phyloP scores from a whole-genome alignment of 2,329 filamentous ascomycete genomes.

The Fonsecaea multimorphosa region DNA sequence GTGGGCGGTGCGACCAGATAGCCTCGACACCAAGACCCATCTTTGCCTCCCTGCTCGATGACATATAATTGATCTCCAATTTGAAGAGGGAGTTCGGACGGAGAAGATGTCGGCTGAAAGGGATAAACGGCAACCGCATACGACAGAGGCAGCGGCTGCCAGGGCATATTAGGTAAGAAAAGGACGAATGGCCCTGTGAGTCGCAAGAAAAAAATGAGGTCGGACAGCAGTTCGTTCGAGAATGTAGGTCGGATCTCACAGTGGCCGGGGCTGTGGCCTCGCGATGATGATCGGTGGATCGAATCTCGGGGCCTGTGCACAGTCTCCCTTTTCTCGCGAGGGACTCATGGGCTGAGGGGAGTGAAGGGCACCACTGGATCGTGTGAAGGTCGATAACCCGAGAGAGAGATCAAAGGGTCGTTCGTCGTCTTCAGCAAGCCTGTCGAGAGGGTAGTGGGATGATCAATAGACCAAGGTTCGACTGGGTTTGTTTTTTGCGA shows the following conservation, averaged over 20 bases:
- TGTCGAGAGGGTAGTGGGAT: not conserved
- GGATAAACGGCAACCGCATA: slow-evolving; percentile 97
- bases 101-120: slow-evolving; percentile 77
- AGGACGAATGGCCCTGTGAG: slow-evolving; percentile 7
- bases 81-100: slow-evolving; percentile 92
- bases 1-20: slow-evolving; percentile 95
- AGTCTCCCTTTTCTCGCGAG: slow-evolving; percentile 13
- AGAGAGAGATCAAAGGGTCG: not conserved
- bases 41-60: slow-evolving; percentile 86
- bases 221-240: slow-evolving; percentile 13
- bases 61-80: slow-evolving; percentile 99
- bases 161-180: slow-evolving; percentile 71
- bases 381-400: not conserved
- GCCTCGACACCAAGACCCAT: slow-evolving; percentile 91
- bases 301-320: slow-evolving; percentile 33
- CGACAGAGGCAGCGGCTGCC: slow-evolving; percentile 95
- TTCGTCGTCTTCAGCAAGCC: not conserved
- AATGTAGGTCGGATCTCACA: slow-evolving; percentile 21
- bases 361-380: too few species aligned
- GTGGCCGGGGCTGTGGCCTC: slow-evolving; percentile 24
- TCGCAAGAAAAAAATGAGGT: slow-evolving; percentile 1
- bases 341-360: slow-evolving; percentile 27
- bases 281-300: slow-evolving; percentile 32
- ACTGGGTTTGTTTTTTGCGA: slow-evolving; percentile 2
- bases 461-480: not conserved